Evolutionary conservation across 257 asterid genomes (phyloP), one percentile per base, ranked within the genome.

Genomic region (Dorcoceras hygrometricum): DNA sequence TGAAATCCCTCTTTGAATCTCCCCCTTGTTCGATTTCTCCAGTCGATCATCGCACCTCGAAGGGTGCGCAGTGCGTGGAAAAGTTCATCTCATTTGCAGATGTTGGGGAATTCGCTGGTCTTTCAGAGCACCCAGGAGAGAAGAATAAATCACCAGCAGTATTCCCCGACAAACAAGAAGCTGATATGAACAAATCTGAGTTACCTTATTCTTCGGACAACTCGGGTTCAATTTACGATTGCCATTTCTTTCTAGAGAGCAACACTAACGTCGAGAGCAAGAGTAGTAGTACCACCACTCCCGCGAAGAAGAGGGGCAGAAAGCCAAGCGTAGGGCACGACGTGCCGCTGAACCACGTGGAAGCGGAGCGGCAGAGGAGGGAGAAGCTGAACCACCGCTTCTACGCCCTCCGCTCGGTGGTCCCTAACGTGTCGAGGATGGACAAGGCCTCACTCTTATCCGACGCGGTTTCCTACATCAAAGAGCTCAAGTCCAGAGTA

Each of bases 371-470:
- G 59, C 76, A 73, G 50, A 28, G 87, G 50, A 51, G 89, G 43
- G 80, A 77, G 70, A 79, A 75, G 71, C 76, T 84, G 9, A 84
- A 84, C 68, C 66, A 62, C 23, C 75, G 81, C 18, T 84, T 84
- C 69, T 81, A 76, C 23, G 82, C 87, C 0, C 73, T 79, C 8
- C 63, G 84, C 36, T 77, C 84, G 25, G 81, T 62, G n/a, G 89
- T 84, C 3, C 85, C 86, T 0, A 74, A 78, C 10, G 84, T 83
- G 5, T 78, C 87, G 1, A 72, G 66, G 51, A 82, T 82, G 87
- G 87, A 79, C 36, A 77, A 57, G 29, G 81, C 85, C 32, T 84
- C 87, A 0, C 67, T 81, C 5, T 76, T 84, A 12, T 73, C 78
- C 0, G 87, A 84, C 32, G 89, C 89, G 0, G 79, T 81, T 18